Percentiles rank a stretch among this genome's conserved stretches.
phyloP scores from a whole-genome alignment of 345 rosid genomes.

The Abelmoschus esculentus region DNA sequence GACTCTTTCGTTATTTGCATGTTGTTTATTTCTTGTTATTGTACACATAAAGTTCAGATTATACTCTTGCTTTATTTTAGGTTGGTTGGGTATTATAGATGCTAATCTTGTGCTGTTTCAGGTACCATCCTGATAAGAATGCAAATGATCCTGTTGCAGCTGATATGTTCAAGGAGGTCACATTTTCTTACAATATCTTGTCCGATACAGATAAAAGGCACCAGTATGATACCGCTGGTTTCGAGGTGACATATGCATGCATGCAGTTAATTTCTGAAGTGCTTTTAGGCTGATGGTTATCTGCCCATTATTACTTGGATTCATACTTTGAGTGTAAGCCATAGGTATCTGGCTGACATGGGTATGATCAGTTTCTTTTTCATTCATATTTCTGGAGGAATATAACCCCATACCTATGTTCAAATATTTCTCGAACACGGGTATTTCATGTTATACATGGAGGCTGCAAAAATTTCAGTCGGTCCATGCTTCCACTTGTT shows the following conservation, averaged over 20 bases:
- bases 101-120: conserved; percentile 27
- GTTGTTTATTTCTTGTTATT: neutral
- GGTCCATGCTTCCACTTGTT: neutral
- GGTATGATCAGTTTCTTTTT: neutral
- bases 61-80: neutral
- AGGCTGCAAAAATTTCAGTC: neutral
- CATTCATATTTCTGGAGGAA: neutral
- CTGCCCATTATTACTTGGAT: neutral
- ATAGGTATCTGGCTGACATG: neutral
- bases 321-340: neutral
- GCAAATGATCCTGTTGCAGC: conserved; percentile 89
- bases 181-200: conserved; percentile 81
- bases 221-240: conserved; percentile 86
- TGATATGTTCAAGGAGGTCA: conserved; percentile 87
- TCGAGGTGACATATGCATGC: conserved; percentile 57
- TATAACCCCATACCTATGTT: neutral
- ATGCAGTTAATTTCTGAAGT: neutral
- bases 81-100: conserved; percentile 1
- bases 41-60: neutral
- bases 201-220: conserved; percentile 85
- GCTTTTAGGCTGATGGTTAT: neutral
- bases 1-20: neutral
- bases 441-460: neutral
- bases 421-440: neutral
- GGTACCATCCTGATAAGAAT: conserved; percentile 99